Percentiles rank a stretch among this genome's conserved stretches.
Conservation (phyloP, 1,139 yeast genomes). For the Nakaseomyces uthaithaninus region DNA sequence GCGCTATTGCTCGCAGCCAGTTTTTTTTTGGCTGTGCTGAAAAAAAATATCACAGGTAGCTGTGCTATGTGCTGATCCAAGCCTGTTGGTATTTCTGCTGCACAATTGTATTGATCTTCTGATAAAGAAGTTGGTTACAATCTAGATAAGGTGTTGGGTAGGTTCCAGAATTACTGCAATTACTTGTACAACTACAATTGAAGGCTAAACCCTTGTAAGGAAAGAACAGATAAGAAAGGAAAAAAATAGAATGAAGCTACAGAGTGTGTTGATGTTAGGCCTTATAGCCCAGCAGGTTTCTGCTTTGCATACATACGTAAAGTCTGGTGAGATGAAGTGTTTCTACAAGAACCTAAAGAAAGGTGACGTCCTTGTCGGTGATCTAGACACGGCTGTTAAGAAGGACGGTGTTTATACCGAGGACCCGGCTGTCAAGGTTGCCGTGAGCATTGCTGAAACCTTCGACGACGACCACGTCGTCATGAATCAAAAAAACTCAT, state of each 20-base stretch:
- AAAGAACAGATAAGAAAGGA: background rate
- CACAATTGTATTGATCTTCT: too few relatives aligned
- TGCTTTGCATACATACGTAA: constrained; percentile 30
- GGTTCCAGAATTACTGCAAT: background rate
- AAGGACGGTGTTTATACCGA: constrained; percentile 33
- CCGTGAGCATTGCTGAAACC: constrained; percentile 45
- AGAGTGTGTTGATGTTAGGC: background rate
- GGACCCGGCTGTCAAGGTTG: constrained; percentile 33
- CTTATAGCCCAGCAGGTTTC: constrained; percentile 3
- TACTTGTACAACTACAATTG: background rate
- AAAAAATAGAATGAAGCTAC: background rate
- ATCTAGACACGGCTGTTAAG: constrained; percentile 33
- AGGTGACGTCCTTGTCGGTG: constrained; percentile 46
- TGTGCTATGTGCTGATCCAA: too few relatives aligned
- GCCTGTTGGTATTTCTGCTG: too few relatives aligned
- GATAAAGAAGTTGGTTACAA: too few relatives aligned
- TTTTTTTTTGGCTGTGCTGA: too few relatives aligned
- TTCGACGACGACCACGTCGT: constrained; percentile 52
- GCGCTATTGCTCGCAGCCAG: background rate
- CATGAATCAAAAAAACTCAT: constrained; percentile 44
- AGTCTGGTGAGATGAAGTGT: constrained; percentile 35
- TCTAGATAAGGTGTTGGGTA: background rate
- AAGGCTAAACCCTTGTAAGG: background rate
- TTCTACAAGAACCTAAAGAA: constrained; percentile 47
- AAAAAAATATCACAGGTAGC: too few relatives aligned